Conservation (phyloP, 768 basidiomycete genomes). For the Neoboletus magnificus region DNA sequence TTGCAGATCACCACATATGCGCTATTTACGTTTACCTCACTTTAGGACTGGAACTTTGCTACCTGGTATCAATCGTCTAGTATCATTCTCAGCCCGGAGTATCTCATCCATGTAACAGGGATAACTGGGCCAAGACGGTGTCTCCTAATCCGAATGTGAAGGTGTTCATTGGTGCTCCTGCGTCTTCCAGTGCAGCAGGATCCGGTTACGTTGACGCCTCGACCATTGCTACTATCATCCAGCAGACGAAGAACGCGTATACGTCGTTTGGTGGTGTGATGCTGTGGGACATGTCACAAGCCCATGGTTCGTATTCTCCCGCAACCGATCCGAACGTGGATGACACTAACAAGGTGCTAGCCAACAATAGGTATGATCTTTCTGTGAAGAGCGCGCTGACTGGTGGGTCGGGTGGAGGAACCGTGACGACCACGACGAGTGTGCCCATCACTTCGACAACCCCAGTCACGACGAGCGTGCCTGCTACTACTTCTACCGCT, state of each 20-base stretch:
- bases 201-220: slow-evolving; percentile 41
- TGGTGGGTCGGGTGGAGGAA: slow-evolving; percentile 36
- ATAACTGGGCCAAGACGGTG: slow-evolving; percentile 44
- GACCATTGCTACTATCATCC: slow-evolving; percentile 34
- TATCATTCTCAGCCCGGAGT: neutral
- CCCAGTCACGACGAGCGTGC: slow-evolving; percentile 5
- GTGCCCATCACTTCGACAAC: slow-evolving; percentile 8
- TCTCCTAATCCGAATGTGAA: slow-evolving; percentile 47
- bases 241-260: slow-evolving; percentile 34
- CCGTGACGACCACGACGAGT: neutral
- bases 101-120: slow-evolving; percentile 32
- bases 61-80: slow-evolving; percentile 32
- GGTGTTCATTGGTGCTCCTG: slow-evolving; percentile 49
- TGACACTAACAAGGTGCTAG: slow-evolving; percentile 23
- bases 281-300: slow-evolving; percentile 47
- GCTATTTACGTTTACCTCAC: neutral
- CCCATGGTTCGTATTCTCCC: slow-evolving; percentile 33
- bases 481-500: slow-evolving; percentile 7
- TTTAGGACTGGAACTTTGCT: slow-evolving; percentile 48
- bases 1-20: neutral
- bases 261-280: slow-evolving; percentile 48
- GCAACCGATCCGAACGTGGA: neutral
- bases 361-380: slow-evolving; percentile 57
- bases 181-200: slow-evolving; percentile 41
- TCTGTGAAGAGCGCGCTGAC: slow-evolving; percentile 56